Conservation (phyloP, 2,329 filamentous ascomycete species). For the Arthrobotrys sinensis region DNA sequence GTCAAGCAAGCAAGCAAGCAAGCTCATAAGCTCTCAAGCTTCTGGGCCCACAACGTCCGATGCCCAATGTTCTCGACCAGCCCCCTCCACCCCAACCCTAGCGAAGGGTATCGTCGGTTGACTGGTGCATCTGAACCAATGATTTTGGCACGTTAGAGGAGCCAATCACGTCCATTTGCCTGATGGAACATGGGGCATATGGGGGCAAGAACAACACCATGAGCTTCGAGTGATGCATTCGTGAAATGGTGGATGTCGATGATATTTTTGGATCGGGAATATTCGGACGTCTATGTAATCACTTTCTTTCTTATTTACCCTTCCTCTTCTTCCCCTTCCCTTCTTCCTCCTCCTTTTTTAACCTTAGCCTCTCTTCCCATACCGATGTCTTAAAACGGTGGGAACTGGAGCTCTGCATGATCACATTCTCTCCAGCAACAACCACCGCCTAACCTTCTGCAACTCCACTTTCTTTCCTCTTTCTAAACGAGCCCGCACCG, state of each 20-base stretch:
- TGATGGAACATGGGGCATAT: background rate
- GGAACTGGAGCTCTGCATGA: constrained; percentile 52
- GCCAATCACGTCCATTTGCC: constrained; percentile 54
- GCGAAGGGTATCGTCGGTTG: constrained; percentile 31
- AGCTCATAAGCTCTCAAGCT: constrained; percentile 24
- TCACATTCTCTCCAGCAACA: constrained; percentile 46
- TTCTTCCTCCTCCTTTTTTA: constrained; percentile 6
- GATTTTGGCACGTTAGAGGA: constrained; percentile 57
- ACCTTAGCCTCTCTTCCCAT: constrained; percentile 15
- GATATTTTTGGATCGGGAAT: constrained; percentile 17
- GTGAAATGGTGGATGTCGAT: background rate
- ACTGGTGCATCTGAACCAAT: constrained; percentile 52
- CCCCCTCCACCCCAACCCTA: background rate
- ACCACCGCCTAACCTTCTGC: background rate
- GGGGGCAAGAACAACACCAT: constrained; percentile 49
- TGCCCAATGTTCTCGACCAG: constrained; percentile 1
- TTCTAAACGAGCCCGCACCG: constrained; percentile 16
- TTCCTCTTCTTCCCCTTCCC: constrained; percentile 2
- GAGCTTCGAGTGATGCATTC: constrained; percentile 23
- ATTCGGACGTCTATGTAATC: background rate
- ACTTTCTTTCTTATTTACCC: background rate
- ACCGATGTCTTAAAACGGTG: constrained; percentile 32
- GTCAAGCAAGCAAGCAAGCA: constrained; percentile 6
- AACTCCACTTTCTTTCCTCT: constrained; percentile 26
- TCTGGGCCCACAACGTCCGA: constrained; percentile 19